phyloP scores from a whole-genome alignment of 2,329 filamentous ascomycete genomes.

The Mycosphaerella arachidis region DNA sequence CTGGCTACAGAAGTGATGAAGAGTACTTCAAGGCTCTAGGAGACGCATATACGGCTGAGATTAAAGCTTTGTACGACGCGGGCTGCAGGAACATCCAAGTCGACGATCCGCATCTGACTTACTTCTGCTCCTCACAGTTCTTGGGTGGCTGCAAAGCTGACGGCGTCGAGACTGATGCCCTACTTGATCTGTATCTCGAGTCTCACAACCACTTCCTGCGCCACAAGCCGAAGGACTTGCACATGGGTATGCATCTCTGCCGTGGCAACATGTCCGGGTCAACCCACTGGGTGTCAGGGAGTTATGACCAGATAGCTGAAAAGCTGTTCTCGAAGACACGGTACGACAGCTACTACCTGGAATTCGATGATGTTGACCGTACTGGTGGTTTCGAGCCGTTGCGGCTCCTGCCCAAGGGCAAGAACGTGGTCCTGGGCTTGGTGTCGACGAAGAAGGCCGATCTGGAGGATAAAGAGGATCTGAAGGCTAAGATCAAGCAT shows the following conservation, averaged over 20 bases:
- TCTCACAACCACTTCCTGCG: slow-evolving; percentile 21
- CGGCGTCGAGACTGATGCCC: slow-evolving; percentile 18
- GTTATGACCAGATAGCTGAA: slow-evolving; percentile 28
- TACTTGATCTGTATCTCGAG: slow-evolving; percentile 24
- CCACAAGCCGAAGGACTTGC: slow-evolving; percentile 16
- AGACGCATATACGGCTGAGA: slow-evolving; percentile 20
- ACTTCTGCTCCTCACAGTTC: slow-evolving; percentile 26
- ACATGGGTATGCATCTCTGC: slow-evolving; percentile 27
- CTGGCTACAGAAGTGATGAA: slow-evolving; percentile 24
- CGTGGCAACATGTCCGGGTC: slow-evolving; percentile 25
- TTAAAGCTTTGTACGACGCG: slow-evolving; percentile 21
- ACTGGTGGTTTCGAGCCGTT: slow-evolving; percentile 31
- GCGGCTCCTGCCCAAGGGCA: slow-evolving; percentile 26
- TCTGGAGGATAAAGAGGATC: slow-evolving; percentile 23
- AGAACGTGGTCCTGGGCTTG: slow-evolving; percentile 33
- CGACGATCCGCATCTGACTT: slow-evolving; percentile 28
- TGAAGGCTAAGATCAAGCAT: slow-evolving; percentile 23
- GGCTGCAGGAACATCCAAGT: slow-evolving; percentile 24
- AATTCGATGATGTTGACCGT: slow-evolving; percentile 30
- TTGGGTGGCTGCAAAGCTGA: slow-evolving; percentile 19
- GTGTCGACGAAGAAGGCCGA: slow-evolving; percentile 31
- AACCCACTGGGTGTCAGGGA: slow-evolving; percentile 20
- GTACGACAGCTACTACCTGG: slow-evolving; percentile 31
- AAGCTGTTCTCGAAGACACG: slow-evolving; percentile 26
- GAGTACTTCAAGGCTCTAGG: slow-evolving; percentile 29